These are phyloP conservation scores for Hypoxylon intermedium DNA, from an alignment of 495 filamentous ascomycete genomes.

Conservation along the genomic window DNA sequence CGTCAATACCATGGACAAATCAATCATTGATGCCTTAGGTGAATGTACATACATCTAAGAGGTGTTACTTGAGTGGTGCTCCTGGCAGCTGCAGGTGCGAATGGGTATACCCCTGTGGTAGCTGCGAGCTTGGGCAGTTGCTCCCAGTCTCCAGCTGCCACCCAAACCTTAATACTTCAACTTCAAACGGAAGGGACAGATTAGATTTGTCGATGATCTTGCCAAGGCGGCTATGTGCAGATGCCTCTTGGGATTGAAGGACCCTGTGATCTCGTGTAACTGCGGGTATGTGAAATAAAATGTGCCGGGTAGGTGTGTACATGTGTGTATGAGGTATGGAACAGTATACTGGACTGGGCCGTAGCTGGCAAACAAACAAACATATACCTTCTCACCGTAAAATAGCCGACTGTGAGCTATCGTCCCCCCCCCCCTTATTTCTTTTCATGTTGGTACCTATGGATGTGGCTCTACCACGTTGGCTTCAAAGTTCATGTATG, in stretches of 20 bases:
- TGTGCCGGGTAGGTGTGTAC: no score
- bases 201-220: slow-evolving; percentile 25
- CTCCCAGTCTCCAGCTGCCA: neutral
- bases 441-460: no score
- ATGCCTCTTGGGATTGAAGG: slow-evolving; percentile 25
- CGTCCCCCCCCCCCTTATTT: no score
- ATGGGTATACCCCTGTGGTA: no score
- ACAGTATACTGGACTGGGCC: neutral
- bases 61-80: slow-evolving; percentile 15
- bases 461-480: no score
- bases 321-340: slow-evolving; percentile 3
- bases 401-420: no score
- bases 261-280: slow-evolving; percentile 24
- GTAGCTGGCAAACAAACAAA: slow-evolving; percentile 20
- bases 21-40: neutral
- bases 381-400: neutral
- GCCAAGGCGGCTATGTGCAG: slow-evolving; percentile 35
- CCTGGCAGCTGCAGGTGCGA: neutral
- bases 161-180: slow-evolving; percentile 26
- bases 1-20: no score
- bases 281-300: slow-evolving; percentile 3
- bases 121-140: slow-evolving; percentile 15
- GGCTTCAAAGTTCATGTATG: no score
- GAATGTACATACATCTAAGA: slow-evolving; percentile 10
- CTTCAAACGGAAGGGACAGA: slow-evolving; percentile 11